These are phyloP conservation scores for Globisporangium abappressorium DNA, from an alignment of 352 stramenopile species.

Conservation along the genomic window DNA sequence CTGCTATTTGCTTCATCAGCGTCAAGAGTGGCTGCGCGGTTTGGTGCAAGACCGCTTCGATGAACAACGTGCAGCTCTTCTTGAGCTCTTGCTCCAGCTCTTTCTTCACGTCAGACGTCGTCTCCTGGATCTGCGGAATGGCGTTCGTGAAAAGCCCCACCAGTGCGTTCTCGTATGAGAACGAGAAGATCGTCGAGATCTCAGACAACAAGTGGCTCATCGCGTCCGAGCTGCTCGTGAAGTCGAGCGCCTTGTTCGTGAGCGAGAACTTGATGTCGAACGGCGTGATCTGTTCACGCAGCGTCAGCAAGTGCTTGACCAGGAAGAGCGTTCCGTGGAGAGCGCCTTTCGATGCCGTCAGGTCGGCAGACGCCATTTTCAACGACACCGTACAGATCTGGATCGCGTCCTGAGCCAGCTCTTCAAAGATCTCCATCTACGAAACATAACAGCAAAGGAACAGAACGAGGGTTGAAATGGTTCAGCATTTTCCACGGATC, in stretches of 20 bases:
- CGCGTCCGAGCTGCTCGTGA: slow-evolving; percentile 70
- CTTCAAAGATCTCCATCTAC: slow-evolving; percentile 84
- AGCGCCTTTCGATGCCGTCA: slow-evolving; percentile 43
- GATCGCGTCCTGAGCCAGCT: slow-evolving; percentile 81
- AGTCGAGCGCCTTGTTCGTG: slow-evolving; percentile 69
- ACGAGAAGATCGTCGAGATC: slow-evolving; percentile 57
- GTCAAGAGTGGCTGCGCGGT: slow-evolving; percentile 49
- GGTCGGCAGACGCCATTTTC: slow-evolving; percentile 70
- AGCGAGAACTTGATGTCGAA: slow-evolving; percentile 83
- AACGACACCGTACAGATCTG: slow-evolving; percentile 74
- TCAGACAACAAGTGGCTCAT: slow-evolving; percentile 72
- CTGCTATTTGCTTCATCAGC: slow-evolving; percentile 67
- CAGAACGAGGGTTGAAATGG: background rate
- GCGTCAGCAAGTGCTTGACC: slow-evolving; percentile 78
- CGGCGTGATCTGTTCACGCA: slow-evolving; percentile 82
- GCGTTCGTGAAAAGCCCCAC: slow-evolving; percentile 61
- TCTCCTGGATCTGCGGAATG: slow-evolving; percentile 79
- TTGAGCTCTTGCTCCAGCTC: slow-evolving; percentile 78
- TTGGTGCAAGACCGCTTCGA: slow-evolving; percentile 69
- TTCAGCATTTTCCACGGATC: background rate
- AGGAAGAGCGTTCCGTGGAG: slow-evolving; percentile 75
- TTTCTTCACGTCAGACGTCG: slow-evolving; percentile 76
- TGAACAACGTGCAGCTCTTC: slow-evolving; percentile 76
- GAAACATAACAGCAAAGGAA: background rate
- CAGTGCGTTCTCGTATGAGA: slow-evolving; percentile 59